These are phyloP conservation scores for Metarhizium guizhouense DNA, from an alignment of 2,329 filamentous ascomycete species.

Conservation along the genomic window DNA sequence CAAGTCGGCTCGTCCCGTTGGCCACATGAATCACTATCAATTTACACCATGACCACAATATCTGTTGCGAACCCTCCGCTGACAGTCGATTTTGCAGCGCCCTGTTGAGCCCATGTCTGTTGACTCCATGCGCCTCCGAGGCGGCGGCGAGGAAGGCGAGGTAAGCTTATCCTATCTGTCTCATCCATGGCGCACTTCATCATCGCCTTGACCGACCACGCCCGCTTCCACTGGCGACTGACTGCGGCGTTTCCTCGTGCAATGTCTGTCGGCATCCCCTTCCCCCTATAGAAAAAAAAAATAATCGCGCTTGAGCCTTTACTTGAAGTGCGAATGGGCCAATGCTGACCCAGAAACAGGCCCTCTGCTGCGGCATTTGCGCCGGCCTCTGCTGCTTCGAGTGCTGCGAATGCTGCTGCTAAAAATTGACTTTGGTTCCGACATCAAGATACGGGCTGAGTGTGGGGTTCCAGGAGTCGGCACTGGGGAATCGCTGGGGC, in stretches of 20 bases:
- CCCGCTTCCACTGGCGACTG: too few species aligned
- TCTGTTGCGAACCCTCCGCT: not conserved
- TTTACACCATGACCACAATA: not conserved
- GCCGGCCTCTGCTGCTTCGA: conserved; percentile 31
- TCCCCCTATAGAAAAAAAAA: too few species aligned
- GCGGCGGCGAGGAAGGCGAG: conserved; percentile 24
- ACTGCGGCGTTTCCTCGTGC: too few species aligned
- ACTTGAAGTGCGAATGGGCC: not conserved
- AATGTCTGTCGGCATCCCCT: too few species aligned
- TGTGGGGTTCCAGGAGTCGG: too few species aligned
- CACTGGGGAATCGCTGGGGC: too few species aligned
- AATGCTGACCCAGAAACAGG: conserved; percentile 15
- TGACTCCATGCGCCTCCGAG: conserved; percentile 21
- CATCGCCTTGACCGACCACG: too few species aligned
- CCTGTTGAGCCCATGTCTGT: conserved; percentile 25
- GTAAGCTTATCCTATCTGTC: conserved; percentile 12
- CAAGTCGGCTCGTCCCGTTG: not conserved
- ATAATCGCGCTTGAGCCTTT: too few species aligned
- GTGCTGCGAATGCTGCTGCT: conserved; percentile 28
- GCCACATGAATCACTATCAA: not conserved
- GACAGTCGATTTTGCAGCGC: conserved; percentile 15
- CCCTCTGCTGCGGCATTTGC: conserved; percentile 31
- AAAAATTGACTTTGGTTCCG: not conserved
- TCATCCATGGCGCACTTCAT: too few species aligned
- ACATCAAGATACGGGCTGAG: too few species aligned